phyloP scores from a whole-genome alignment of 192 early-diverging fungal genomes.

The Coemansia sp. region DNA sequence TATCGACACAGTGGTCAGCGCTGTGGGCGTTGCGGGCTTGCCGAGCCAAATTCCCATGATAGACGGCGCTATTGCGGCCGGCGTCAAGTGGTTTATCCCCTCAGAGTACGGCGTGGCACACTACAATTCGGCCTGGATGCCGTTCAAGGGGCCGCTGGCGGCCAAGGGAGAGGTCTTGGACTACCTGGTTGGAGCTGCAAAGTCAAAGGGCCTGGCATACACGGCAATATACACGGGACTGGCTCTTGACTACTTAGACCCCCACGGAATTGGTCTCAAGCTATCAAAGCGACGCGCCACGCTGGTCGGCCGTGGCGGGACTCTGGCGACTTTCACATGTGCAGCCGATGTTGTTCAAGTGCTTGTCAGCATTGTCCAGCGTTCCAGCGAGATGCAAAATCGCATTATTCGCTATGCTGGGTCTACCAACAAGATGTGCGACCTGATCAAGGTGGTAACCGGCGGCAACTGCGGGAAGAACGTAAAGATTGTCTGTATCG shows the following conservation, averaged over 20 bases:
- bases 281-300: constrained; percentile 24
- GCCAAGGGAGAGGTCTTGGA: constrained; percentile 24
- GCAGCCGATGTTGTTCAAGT: constrained; percentile 23
- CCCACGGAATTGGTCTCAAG: constrained; percentile 33
- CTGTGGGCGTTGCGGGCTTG: constrained; percentile 26
- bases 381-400: constrained; percentile 41
- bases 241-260: constrained; percentile 49
- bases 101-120: constrained; percentile 45
- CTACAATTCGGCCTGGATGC: constrained; percentile 37
- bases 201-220: constrained; percentile 27
- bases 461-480: constrained; percentile 32
- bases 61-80: constrained; percentile 38
- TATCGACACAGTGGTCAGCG: constrained; percentile 41
- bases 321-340: constrained; percentile 36
- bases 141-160: constrained; percentile 43
- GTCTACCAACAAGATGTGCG: constrained; percentile 40
- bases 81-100: constrained; percentile 52
- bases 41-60: constrained; percentile 37
- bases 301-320: constrained; percentile 48
- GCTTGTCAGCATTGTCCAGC: constrained; percentile 28
- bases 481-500: constrained; percentile 34
- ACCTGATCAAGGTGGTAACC: constrained; percentile 43
- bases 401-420: constrained; percentile 36
- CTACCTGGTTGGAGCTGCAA: constrained; percentile 19
- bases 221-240: constrained; percentile 48